phyloP scores from a whole-genome alignment of 2,329 filamentous ascomycete species.

The Lachnellula arida region DNA sequence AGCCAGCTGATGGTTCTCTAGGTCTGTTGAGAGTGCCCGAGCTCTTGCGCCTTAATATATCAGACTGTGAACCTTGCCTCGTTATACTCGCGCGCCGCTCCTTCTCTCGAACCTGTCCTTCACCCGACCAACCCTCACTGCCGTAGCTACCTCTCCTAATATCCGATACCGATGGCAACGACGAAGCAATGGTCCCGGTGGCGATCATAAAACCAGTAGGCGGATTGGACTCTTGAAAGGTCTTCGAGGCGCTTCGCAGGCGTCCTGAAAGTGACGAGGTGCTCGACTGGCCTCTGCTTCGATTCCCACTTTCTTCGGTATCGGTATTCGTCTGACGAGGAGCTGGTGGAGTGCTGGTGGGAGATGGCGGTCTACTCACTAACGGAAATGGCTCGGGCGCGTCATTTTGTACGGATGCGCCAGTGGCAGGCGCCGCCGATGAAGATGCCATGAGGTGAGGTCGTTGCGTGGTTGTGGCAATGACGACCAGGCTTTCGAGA shows the following conservation, averaged over 20 bases:
- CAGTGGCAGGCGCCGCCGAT: neutral
- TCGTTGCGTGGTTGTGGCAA: neutral
- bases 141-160: slow-evolving; percentile 30
- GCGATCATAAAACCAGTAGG: slow-evolving; percentile 46
- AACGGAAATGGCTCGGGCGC: slow-evolving; percentile 16
- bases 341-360: slow-evolving; percentile 2
- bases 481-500: neutral
- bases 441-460: slow-evolving; percentile 1
- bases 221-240: slow-evolving; percentile 43
- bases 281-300: slow-evolving; percentile 14
- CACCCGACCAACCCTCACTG: slow-evolving; percentile 29
- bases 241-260: slow-evolving; percentile 28
- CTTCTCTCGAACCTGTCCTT: slow-evolving; percentile 30
- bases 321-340: slow-evolving; percentile 10
- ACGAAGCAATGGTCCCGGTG: slow-evolving; percentile 39
- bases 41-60: slow-evolving; percentile 9
- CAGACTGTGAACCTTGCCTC: slow-evolving; percentile 17
- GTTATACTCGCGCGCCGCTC: slow-evolving; percentile 23
- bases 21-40: slow-evolving; percentile 11
- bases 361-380: slow-evolving; percentile 11
- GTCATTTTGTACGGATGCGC: slow-evolving; percentile 10
- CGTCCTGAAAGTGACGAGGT: slow-evolving; percentile 23
- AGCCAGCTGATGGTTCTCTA: slow-evolving; percentile 8
- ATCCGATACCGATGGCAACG: slow-evolving; percentile 27
- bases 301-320: slow-evolving; percentile 5